Evolutionary conservation across 805 yeast species (phyloP), one percentile per base, ranked within the genome.

Genomic region (Yarrowia yakushimensis): DNA sequence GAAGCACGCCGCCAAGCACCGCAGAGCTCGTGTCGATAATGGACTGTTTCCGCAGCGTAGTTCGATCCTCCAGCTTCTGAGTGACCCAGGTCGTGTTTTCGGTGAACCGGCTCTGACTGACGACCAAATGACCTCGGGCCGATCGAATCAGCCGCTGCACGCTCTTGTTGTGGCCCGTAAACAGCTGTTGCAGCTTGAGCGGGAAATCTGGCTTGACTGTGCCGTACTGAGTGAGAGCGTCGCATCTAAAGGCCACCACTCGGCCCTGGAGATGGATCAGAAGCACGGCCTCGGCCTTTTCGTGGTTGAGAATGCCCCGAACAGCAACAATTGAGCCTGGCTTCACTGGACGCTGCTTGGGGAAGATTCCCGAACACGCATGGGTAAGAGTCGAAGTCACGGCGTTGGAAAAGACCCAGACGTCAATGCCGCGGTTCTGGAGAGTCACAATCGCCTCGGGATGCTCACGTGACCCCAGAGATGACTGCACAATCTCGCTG

Each of bases 141-240:
- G 96, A 87, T 67, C 91, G 82, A 17, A 83, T 76, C 3, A 92
- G 72, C 54, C 78, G 80, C 66, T 82, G 83, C 22, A 92, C 85
- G 0, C 97, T 88, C 70, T 91, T 91, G 62, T 84, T 81, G 70
- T 91, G 97, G 0, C 98, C 98, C 1, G 96, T 90, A 62, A 86
- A 82, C 67, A 87, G 54, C 48, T 55, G 46, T 18, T 55, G 61
- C 22, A 55, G 36, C 15, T 55, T 41, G 22, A 55, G 48, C 12
- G 36, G 59, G 43, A 52, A 52, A 25, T 52, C 59, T 2, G 59
- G 59, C 34, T 52, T 52, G 4, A 52, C 33, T 23, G 42, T 52
- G 11, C 59, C 59, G 18, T 34, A 52, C 17, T 8, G 22, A 2
- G 59, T 52, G 3, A 52, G 33, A 25, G 59, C 59, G 18, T 52